A percentile compares a stretch with the other conserved stretches of the same genome.
These are phyloP conservation scores for Bipolaris bicolor DNA, from an alignment of 2,329 filamentous ascomycete species.

Conservation along the genomic window DNA sequence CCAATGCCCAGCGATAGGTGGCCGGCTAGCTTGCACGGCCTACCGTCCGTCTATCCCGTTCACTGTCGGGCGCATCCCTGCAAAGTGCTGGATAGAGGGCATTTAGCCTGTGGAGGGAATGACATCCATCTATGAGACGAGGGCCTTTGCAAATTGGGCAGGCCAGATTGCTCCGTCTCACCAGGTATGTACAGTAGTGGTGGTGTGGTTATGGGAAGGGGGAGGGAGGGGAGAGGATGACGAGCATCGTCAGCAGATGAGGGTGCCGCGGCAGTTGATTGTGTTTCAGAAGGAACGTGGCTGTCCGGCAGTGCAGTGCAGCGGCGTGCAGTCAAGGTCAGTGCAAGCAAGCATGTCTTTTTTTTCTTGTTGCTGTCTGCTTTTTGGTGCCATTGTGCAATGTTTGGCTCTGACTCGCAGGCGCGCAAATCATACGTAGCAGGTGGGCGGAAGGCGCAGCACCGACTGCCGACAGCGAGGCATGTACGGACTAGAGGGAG, in stretches of 20 bases:
- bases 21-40: constrained; percentile 38
- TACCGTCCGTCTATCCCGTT: constrained; percentile 47
- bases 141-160: constrained; percentile 19
- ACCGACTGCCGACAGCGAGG: constrained; percentile 16
- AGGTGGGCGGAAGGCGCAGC: constrained; percentile 39
- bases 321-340: no score
- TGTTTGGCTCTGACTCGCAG: constrained; percentile 39
- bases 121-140: constrained; percentile 12
- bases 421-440: constrained; percentile 41
- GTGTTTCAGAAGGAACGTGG: constrained; percentile 41
- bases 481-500: no score
- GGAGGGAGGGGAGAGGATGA: constrained; percentile 35
- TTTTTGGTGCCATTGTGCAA: constrained; percentile 18
- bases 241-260: constrained; percentile 21
- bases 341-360: background rate
- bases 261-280: constrained; percentile 35
- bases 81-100: constrained; percentile 21
- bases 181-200: constrained; percentile 31
- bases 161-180: constrained; percentile 21
- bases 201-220: constrained; percentile 38
- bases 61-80: constrained; percentile 39
- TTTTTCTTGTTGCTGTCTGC: constrained; percentile 15
- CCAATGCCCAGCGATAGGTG: constrained; percentile 25
- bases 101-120: constrained; percentile 48
- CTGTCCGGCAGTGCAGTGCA: constrained; percentile 25